These are phyloP conservation scores for bread wheat (Triticum aestivum) DNA, from an alignment of 176 grass and related monocot genomes.

Conservation along the genomic window DNA sequence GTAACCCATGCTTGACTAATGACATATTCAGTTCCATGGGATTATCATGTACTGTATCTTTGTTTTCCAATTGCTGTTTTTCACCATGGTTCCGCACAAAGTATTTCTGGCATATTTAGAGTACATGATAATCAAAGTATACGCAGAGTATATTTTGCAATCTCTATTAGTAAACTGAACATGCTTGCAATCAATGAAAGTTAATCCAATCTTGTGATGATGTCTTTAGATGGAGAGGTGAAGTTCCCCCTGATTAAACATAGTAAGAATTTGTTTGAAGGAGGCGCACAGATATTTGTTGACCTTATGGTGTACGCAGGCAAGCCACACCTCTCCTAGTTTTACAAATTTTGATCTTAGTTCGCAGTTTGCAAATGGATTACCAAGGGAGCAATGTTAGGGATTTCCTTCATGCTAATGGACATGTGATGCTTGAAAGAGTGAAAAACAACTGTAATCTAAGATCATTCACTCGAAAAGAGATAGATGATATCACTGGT, in stretches of 20 bases:
- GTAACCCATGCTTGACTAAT: too few species aligned
- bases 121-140: too few species aligned
- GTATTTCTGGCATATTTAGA: too few species aligned
- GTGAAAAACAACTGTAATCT: neutral
- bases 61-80: too few species aligned
- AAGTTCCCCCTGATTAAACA: neutral
- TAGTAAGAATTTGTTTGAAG: neutral
- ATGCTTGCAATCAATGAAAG: neutral
- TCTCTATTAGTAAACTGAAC: neutral
- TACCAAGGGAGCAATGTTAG: neutral
- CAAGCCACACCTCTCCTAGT: neutral
- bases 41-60: too few species aligned
- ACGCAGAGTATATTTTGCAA: neutral
- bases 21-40: too few species aligned
- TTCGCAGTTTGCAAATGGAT: neutral
- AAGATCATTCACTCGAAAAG: neutral
- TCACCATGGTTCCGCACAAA: too few species aligned
- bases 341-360: neutral
- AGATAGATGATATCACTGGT: neutral
- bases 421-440: neutral
- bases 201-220: neutral
- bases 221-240: neutral
- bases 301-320: neutral
- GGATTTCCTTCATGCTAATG: neutral
- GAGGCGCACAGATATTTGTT: neutral